A percentile compares a stretch with the other conserved stretches of the same genome.
Conservation (phyloP, 1,139 yeast species). For the Blastobotrys persicus region DNA sequence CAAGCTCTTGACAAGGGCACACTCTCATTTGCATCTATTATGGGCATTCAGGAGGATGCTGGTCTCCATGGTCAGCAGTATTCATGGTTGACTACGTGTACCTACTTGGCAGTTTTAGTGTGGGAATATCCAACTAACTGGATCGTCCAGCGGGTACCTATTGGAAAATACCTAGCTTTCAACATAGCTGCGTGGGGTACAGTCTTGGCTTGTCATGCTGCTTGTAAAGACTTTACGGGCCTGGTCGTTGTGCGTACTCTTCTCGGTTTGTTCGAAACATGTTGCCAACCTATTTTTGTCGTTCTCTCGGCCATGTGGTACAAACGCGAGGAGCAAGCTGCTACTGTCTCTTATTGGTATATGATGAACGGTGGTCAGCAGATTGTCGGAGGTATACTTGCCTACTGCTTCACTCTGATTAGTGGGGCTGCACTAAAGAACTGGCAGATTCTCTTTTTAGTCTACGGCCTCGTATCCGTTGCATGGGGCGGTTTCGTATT, state of each 20-base stretch:
- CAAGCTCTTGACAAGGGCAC: conserved; percentile 58
- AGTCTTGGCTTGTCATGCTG: conserved; percentile 45
- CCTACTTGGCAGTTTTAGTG: conserved; percentile 48
- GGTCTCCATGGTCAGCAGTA: conserved; percentile 44
- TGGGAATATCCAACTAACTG: conserved; percentile 41
- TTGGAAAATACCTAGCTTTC: conserved; percentile 47
- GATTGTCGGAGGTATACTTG: conserved; percentile 26
- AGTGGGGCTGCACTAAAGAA: conserved; percentile 37
- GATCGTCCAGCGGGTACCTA: conserved; percentile 46
- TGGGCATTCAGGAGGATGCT: conserved; percentile 42
- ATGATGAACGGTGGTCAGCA: conserved; percentile 27
- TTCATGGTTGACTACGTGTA: conserved; percentile 48
- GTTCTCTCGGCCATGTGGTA: conserved; percentile 30
- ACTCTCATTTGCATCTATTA: conserved; percentile 45
- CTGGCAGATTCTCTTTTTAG: conserved; percentile 48
- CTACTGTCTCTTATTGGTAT: conserved; percentile 21
- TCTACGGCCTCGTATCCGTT: conserved; percentile 45
- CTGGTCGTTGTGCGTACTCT: conserved; percentile 47
- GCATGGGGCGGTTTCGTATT: conserved; percentile 46
- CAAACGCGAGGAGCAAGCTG: conserved; percentile 28
- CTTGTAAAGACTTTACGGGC: conserved; percentile 46
- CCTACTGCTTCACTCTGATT: conserved; percentile 24
- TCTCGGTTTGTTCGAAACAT: conserved; percentile 52
- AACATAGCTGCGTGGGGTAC: conserved; percentile 49
- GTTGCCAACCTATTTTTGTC: conserved; percentile 26